Base-by-base conservation (phyloP, 1,284 basidiomycete species). In the Tilletia walkeri region DNA sequence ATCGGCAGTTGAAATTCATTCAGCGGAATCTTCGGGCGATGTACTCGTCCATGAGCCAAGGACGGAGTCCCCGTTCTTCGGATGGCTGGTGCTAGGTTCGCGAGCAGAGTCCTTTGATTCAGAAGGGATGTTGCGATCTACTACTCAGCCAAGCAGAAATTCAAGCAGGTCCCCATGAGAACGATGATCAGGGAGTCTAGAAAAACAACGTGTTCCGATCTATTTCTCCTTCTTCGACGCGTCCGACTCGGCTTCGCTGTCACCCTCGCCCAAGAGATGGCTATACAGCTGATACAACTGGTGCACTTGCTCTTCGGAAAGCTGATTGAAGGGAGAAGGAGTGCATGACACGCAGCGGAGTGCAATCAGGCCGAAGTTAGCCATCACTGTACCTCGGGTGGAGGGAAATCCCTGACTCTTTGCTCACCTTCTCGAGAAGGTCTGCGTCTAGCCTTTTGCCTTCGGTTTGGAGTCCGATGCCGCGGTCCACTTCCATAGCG, bases 301-400 rank as follows among this genome's bases (percentile, higher is more conserved):
- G 48, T 82, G 79, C n/a, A 84, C 76, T 76, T 84, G 83, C 72
- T 84, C 82, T 48, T 82, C 78, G 2, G 81, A 82, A 65, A 84
- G 74, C 75, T 78, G 67, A 3, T 7, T 1, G 16, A 2, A 16
- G 36, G 12, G 30, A 38, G 30, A 63, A 30, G 24, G 1, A 2
- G 2, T 30, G 24, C 24, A 30, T 30, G 2, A 30, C 24, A 2
- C 24, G 24, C 24, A 30, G 24, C 24, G 24, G 24, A 30, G 24
- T 30, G 24, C 2, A 30, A 30, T 30, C 24, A 30, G 24, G 48
- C 54, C 7, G 49, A 61, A 7, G 7, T 41, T 2, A 6, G 39
- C 12, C 1, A 36, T 38, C 4, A 38, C 18, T 3, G 3, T 45
- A 20, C 7, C 9, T 24, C n/a, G 47, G n/a, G 2, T 1, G 2